Evolutionary conservation across 78 protist genomes (phyloP), one percentile per base, ranked within the genome.

Genomic region (Dictyostelium citrinum): DNA sequence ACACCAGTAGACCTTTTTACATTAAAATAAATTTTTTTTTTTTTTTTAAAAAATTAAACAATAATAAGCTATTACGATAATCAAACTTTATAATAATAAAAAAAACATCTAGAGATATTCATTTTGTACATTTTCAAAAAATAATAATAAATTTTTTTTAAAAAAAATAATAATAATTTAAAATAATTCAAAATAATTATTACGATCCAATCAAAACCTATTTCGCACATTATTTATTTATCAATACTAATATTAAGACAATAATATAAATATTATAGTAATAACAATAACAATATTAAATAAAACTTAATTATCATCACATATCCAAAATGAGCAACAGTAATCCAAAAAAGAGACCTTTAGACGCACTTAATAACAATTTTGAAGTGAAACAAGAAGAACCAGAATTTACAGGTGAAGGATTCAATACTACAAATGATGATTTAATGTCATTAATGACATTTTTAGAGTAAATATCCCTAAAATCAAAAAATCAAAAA

Each of bases 361-460:
- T 78, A 17, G 83, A 78, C 12, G 83, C 61, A n/a, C 24, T 49
- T 24, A 46, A 20, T 22, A 17, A 12, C 6, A 35, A 3, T 9
- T 31, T 24, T 17, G 83, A 49, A 20, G 41, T 78, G 11, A 76
- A 37, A 75, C 70, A 86, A 20, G 79, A 70, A 20, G 60, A 61
- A 10, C 37, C 43, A 29, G 72, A 64, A 27, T 64, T 64, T 29
- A 49, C 70, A 12, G 39, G 84, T n/a, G 92, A 86, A 45, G 92
- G 92, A 39, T 86, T 86, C 67, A 78, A 55, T 22, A 77, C 92
- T 1, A 86, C 92, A 10, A 86, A 31, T 41, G 92, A 86, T 86
- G 92, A 86, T 64, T 77, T 86, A 46, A 75, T 86, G 85, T 86
- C 92, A 9, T 45, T 86, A 29, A 86, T 86, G 92, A 86, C 92